These are phyloP conservation scores for Hypoxylon intermedium DNA, from an alignment of 495 filamentous ascomycete genomes.

Conservation along the genomic window DNA sequence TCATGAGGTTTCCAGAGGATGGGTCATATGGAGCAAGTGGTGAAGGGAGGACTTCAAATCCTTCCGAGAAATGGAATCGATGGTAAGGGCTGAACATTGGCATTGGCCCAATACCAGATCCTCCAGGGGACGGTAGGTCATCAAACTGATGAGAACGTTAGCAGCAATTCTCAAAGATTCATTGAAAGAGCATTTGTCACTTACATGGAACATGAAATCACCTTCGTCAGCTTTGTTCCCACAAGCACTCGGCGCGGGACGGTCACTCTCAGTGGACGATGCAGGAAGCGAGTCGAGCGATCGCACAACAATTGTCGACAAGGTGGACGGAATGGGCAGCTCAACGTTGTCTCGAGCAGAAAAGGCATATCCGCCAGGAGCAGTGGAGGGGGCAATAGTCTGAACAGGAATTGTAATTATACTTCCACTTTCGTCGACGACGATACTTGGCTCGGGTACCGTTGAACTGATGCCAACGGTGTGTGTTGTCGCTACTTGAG, in stretches of 20 bases:
- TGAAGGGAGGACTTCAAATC: conserved; percentile 46
- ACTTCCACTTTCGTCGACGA: conserved; percentile 5
- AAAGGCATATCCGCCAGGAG: conserved; percentile 34
- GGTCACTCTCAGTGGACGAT: conserved; percentile 4
- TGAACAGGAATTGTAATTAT: conserved; percentile 3
- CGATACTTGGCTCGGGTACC: conserved; percentile 3
- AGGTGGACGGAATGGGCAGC: conserved; percentile 28
- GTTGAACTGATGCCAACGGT: conserved; percentile 4
- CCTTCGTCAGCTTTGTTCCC: conserved; percentile 43
- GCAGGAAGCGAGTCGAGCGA: conserved; percentile 11
- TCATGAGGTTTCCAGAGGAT: conserved; percentile 49
- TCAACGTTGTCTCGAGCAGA: conserved; percentile 33
- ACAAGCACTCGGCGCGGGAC: conserved; percentile 33
- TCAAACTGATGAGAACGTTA: conserved; percentile 47
- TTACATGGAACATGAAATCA: conserved; percentile 41
- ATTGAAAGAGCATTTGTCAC: neutral
- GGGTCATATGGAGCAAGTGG: conserved; percentile 40
- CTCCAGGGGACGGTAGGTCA: conserved; percentile 43
- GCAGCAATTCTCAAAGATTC: neutral
- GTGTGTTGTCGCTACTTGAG: conserved; percentile 28
- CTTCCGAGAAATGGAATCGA: conserved; percentile 50
- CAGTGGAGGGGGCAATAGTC: conserved; percentile 1
- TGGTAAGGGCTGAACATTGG: conserved; percentile 50
- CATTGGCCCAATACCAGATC: conserved; percentile 34
- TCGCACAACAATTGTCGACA: conserved; percentile 36